Evolutionary conservation across 805 yeast genomes (phyloP).

Genomic region (Barnettozyma botsteinii): DNA sequence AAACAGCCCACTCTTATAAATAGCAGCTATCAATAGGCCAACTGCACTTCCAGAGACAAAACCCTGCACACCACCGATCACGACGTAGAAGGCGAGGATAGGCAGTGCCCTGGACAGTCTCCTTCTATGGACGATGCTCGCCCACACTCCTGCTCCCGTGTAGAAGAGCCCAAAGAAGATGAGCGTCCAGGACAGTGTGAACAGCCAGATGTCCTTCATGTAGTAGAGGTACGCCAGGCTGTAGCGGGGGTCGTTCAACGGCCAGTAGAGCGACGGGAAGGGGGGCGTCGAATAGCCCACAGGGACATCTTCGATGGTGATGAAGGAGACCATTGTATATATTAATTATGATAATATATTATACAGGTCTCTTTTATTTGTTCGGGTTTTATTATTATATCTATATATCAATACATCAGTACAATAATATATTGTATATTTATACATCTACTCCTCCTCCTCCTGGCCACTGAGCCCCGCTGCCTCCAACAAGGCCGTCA

Average conservation of each 20-base stretch:
- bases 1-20: constrained; percentile 75
- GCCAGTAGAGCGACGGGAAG: constrained; percentile 82
- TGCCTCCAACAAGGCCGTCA: constrained; percentile 66
- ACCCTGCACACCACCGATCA: constrained; percentile 59
- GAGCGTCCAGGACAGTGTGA: constrained; percentile 77
- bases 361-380: not conserved
- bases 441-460: constrained; percentile 35
- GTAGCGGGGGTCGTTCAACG: constrained; percentile 36
- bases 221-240: constrained; percentile 57
- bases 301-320: constrained; percentile 54
- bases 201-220: constrained; percentile 69
- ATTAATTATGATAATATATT: not conserved
- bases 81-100: constrained; percentile 36
- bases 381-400: too few relatives aligned
- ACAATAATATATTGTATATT: not conserved
- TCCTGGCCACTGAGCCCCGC: constrained; percentile 61
- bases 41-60: constrained; percentile 67
- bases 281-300: constrained; percentile 74
- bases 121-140: constrained; percentile 45
- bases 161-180: constrained; percentile 63
- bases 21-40: constrained; percentile 62
- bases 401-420: too few relatives aligned
- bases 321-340: constrained; percentile 2
- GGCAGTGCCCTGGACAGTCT: constrained; percentile 37
- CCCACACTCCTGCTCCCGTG: constrained; percentile 56